phyloP scores from a whole-genome alignment of 768 basidiomycete species.

The Amanita rubescens region DNA sequence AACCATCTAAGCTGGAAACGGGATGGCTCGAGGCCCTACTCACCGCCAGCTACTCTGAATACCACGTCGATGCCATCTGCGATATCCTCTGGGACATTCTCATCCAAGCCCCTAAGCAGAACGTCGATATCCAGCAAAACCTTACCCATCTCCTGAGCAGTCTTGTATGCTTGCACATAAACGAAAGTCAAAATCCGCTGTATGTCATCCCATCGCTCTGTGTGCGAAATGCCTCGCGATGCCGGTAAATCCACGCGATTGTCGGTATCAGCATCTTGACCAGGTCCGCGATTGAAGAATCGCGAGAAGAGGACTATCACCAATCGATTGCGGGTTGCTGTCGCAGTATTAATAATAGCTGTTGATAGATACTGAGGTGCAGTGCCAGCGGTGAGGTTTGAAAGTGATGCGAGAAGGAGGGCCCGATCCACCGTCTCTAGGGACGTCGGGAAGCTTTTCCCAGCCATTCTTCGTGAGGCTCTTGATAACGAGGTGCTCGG shows the following conservation, averaged over 20 bases:
- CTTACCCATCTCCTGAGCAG: constrained; percentile 59
- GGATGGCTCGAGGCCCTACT: constrained; percentile 9
- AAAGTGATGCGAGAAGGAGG: constrained; percentile 50
- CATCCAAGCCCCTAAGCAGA: constrained; percentile 52
- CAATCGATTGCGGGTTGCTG: constrained; percentile 41
- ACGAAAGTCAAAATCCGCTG: constrained; percentile 75
- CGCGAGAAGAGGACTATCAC: constrained; percentile 60
- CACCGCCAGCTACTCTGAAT: constrained; percentile 44
- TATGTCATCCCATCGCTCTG: constrained; percentile 53
- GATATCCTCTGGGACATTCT: constrained; percentile 33
- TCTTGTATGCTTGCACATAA: constrained; percentile 80
- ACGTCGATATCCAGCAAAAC: constrained; percentile 76
- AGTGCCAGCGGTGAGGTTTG: constrained; percentile 38
- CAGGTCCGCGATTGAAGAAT: constrained; percentile 37
- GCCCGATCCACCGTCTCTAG: constrained; percentile 19
- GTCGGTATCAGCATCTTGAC: not conserved
- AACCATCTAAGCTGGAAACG: not conserved
- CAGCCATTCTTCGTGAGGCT: not conserved
- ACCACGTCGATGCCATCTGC: constrained; percentile 38
- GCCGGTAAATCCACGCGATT: constrained; percentile 14
- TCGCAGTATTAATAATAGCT: constrained; percentile 43
- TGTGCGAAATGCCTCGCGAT: constrained; percentile 31
- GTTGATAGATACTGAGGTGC: constrained; percentile 49
- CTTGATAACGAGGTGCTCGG: not conserved
- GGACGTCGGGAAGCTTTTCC: constrained; percentile 15